Evolutionary conservation across 139 green algal species (phyloP).

Genomic region (Eudorina sp.): DNA sequence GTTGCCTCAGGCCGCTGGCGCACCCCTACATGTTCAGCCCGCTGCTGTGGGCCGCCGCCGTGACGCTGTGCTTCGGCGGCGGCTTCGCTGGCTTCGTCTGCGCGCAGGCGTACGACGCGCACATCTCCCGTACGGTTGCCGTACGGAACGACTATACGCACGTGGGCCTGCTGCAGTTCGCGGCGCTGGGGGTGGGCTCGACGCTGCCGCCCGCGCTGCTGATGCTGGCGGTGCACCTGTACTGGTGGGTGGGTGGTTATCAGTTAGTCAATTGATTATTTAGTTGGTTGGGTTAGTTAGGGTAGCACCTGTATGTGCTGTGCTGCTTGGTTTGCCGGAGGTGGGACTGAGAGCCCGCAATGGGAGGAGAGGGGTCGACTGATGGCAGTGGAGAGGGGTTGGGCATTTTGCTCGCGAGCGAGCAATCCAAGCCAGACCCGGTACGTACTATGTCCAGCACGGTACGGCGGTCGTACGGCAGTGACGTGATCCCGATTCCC

Average conservation of each 20-base stretch:
- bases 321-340: neutral
- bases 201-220: conserved; percentile 20
- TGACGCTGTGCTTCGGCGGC: conserved; percentile 33
- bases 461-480: too few species aligned
- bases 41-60: neutral
- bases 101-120: conserved; percentile 29
- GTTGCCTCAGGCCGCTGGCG: neutral
- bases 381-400: too few species aligned
- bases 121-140: neutral
- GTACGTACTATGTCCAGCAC: too few species aligned
- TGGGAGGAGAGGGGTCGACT: too few species aligned
- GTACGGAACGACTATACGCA: neutral
- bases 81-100: conserved; percentile 28
- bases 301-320: too few species aligned
- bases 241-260: neutral
- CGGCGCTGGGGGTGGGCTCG: neutral
- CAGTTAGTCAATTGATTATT: neutral
- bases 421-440: too few species aligned
- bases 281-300: neutral
- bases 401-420: too few species aligned
- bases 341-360: too few species aligned
- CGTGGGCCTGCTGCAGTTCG: conserved; percentile 35
- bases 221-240: neutral
- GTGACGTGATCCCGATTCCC: too few species aligned
- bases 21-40: conserved; percentile 31